These are phyloP conservation scores for Leccinum aurantiacum DNA, from an alignment of 768 basidiomycete genomes.

Conservation along the genomic window DNA sequence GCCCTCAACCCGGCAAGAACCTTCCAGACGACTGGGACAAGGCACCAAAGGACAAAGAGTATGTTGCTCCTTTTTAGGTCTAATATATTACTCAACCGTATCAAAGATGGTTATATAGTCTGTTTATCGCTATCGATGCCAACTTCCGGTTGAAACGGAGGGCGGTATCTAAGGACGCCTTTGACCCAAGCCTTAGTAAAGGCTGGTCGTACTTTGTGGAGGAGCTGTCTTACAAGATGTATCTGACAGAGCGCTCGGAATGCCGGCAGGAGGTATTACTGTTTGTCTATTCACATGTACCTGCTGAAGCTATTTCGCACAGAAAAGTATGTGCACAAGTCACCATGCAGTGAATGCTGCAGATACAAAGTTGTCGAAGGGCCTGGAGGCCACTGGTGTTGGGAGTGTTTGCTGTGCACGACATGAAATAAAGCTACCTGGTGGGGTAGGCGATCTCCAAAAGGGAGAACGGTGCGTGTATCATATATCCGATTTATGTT, in stretches of 20 bases:
- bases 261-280: too few relatives aligned
- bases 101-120: not conserved
- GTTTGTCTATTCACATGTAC: too few relatives aligned
- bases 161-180: conserved; percentile 11
- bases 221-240: not conserved
- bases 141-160: conserved; percentile 31
- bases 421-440: conserved; percentile 14
- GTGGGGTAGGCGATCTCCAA: conserved; percentile 18
- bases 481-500: too few relatives aligned
- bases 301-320: not conserved
- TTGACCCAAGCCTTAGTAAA: conserved; percentile 24
- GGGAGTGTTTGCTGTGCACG: conserved; percentile 15
- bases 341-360: conserved; percentile 10
- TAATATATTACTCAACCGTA: not conserved
- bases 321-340: conserved; percentile 20
- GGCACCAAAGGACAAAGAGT: not conserved
- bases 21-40: conserved; percentile 21
- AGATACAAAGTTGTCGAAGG: not conserved
- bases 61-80: not conserved
- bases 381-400: conserved; percentile 11
- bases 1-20: conserved; percentile 30
- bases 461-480: conserved; percentile 15
- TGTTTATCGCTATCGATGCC: conserved; percentile 14
- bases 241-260: too few relatives aligned
- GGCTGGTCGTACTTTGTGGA: conserved; percentile 31